Evolutionary conservation across 495 filamentous ascomycete species (phyloP).

Genomic region (Hypomontagnella monticulosa): DNA sequence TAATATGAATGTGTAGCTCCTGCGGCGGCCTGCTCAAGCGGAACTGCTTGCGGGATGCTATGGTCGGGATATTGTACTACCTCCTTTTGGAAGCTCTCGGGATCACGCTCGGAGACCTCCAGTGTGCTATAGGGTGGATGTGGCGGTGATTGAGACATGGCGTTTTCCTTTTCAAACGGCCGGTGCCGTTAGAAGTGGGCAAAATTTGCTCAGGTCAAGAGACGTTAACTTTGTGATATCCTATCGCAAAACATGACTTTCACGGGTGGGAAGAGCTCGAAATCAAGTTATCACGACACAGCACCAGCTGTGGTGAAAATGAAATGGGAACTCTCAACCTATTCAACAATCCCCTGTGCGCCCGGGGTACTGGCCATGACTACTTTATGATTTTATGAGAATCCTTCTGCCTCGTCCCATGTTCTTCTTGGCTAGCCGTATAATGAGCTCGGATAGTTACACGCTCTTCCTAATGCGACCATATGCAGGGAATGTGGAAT

Average conservation of each 20-base stretch:
- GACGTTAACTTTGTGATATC: slow-evolving; percentile 8
- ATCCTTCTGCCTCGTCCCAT: slow-evolving; percentile 25
- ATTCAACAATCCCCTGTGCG: slow-evolving; percentile 12
- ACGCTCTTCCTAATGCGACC: slow-evolving; percentile 28
- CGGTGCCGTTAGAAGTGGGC: slow-evolving; percentile 7
- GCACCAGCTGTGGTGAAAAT: slow-evolving; percentile 13
- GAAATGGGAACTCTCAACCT: slow-evolving; percentile 14
- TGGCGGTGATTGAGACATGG: slow-evolving; percentile 25
- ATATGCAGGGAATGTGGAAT: slow-evolving; percentile 23
- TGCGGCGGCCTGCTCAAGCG: slow-evolving; percentile 27
- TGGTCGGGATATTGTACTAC: slow-evolving; percentile 38
- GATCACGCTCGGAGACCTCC: slow-evolving; percentile 31
- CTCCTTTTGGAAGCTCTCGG: slow-evolving; percentile 36
- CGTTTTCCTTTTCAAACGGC: slow-evolving; percentile 24
- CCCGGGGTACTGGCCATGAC: slow-evolving; percentile 1
- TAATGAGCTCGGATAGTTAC: slow-evolving; percentile 27
- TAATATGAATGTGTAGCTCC: slow-evolving; percentile 27
- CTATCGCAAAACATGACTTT: slow-evolving; percentile 19
- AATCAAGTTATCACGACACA: slow-evolving; percentile 19
- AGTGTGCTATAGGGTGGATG: slow-evolving; percentile 34
- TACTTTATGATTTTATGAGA: slow-evolving; percentile 31
- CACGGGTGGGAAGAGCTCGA: slow-evolving; percentile 3
- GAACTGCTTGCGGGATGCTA: slow-evolving; percentile 35
- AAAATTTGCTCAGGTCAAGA: slow-evolving; percentile 27
- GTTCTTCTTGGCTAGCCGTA: slow-evolving; percentile 18